Evolutionary conservation across 176 grass and related monocot species (phyloP).

Genomic region (Cenchrus purpureus): DNA sequence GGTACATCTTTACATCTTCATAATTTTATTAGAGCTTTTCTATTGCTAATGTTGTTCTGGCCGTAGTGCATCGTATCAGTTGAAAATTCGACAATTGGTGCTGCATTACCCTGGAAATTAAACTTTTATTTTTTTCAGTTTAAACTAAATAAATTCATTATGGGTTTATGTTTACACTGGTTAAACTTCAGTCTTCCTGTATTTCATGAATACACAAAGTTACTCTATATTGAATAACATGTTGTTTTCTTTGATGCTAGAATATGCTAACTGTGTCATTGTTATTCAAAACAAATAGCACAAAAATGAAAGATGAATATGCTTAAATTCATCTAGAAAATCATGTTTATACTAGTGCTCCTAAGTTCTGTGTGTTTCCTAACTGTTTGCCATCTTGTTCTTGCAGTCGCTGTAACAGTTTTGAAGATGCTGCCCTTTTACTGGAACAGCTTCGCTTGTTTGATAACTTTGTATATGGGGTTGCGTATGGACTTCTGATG

Average conservation of each 20-base stretch:
- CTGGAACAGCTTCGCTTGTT: slow-evolving; percentile 95
- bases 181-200: slow-evolving; percentile 16
- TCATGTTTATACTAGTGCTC: not conserved
- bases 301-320: not conserved
- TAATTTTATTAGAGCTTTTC: slow-evolving; percentile 9
- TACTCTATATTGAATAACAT: not conserved
- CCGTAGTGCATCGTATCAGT: not conserved
- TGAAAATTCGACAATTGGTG: not conserved
- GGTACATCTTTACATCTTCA: slow-evolving; percentile 59
- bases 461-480: slow-evolving; percentile 93
- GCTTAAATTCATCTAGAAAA: slow-evolving; percentile 11
- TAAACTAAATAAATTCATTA: not conserved
- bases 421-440: slow-evolving; percentile 93
- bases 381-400: slow-evolving; percentile 41
- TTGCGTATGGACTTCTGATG: slow-evolving; percentile 90
- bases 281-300: not conserved
- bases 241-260: not conserved
- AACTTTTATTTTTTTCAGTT: not conserved
- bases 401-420: slow-evolving; percentile 88
- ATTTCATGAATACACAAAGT: not conserved
- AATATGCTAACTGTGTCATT: slow-evolving; percentile 5
- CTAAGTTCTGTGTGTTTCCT: not conserved
- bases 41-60: slow-evolving; percentile 6
- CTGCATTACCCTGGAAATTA: slow-evolving; percentile 1
- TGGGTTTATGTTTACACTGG: not conserved